Evolutionary conservation across 2,329 filamentous ascomycete genomes (phyloP), one percentile per base, ranked within the genome.

Genomic region (Penicillium brasilianum): DNA sequence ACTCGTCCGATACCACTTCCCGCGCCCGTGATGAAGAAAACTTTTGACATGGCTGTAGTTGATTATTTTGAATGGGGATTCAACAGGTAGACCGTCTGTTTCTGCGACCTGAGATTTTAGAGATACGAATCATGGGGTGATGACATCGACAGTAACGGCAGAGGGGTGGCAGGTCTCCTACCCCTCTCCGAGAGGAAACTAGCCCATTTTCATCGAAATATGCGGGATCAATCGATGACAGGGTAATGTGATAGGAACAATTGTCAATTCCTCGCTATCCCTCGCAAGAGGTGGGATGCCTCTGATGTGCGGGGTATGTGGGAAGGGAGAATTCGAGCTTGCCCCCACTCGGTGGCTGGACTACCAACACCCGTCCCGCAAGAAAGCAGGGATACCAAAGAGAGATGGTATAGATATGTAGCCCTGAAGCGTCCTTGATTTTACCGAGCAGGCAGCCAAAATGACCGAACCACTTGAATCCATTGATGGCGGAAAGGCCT

Each of bases 1-100:
- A 59, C 57, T 43, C 57, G 50, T 14, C 57, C 57, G 22, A 59
- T 46, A 7, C 57, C 57, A n/a, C 57, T 59, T 3, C 57, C 57
- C 11, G 57, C 57, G 10, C 57, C 57, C 4, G 57, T 58, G 16
- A 54, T 49, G 18, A 58, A 58, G 18, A 54, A 58, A 4, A 58
- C 41, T 6, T 54, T 60, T 6, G 46, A 46, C 52, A 60, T 60
- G 25, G 20, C 22, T 18, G 30, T 28, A 43, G 11, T 14, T 44
- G 41, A 44, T 44, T 14, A 13, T 25, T 37, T 2, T 14, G 36
- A 3, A 3, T 37, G 30, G 34, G 13, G 3, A 37, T 9, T 14
- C 7, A 13, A 9, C 34, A 6, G 13, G 34, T 13, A 37, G 34
- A 37, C 34, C 13, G 6, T 43, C 18, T 20, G 3, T 43, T 44